phyloP scores from a whole-genome alignment of 2,329 filamentous ascomycete species.

The Pyrenophora seminiperda region DNA sequence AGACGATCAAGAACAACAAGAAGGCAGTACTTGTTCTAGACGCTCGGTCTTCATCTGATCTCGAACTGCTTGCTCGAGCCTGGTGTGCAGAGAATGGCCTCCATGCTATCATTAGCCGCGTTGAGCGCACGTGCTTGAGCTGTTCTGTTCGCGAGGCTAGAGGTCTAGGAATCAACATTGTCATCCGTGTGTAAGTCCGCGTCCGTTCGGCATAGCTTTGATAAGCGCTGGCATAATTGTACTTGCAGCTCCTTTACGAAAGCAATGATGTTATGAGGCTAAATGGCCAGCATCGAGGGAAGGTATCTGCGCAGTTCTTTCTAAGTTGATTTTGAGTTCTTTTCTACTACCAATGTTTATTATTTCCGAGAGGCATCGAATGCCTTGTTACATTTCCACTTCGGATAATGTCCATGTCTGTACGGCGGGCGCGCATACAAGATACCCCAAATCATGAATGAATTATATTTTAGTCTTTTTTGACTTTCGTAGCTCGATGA shows the following conservation, averaged over 20 bases:
- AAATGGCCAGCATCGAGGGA: too few relatives aligned
- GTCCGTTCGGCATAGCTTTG: background rate
- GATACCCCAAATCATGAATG: constrained; percentile 18
- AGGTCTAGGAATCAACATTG: constrained; percentile 70
- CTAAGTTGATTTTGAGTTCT: too few relatives aligned
- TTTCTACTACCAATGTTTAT: too few relatives aligned
- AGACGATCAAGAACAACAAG: constrained; percentile 22
- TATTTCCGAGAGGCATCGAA: background rate
- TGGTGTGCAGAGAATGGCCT: constrained; percentile 75
- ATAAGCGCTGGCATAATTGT: too few relatives aligned
- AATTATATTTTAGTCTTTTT: background rate
- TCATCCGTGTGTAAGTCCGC: constrained; percentile 53
- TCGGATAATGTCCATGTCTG: background rate
- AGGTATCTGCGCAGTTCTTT: too few relatives aligned
- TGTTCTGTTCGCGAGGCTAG: constrained; percentile 78
- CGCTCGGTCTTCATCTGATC: constrained; percentile 63
- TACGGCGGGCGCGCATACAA: constrained; percentile 14
- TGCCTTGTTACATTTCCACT: background rate
- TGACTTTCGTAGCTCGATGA: too few relatives aligned
- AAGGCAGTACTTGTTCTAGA: constrained; percentile 52
- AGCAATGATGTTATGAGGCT: too few relatives aligned
- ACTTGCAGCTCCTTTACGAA: too few relatives aligned
- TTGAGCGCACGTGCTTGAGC: constrained; percentile 70
- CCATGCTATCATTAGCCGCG: constrained; percentile 73
- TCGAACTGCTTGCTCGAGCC: constrained; percentile 73